Evolutionary conservation across 2,329 filamentous ascomycete species (phyloP).

Genomic region (Colletotrichum lupini): DNA sequence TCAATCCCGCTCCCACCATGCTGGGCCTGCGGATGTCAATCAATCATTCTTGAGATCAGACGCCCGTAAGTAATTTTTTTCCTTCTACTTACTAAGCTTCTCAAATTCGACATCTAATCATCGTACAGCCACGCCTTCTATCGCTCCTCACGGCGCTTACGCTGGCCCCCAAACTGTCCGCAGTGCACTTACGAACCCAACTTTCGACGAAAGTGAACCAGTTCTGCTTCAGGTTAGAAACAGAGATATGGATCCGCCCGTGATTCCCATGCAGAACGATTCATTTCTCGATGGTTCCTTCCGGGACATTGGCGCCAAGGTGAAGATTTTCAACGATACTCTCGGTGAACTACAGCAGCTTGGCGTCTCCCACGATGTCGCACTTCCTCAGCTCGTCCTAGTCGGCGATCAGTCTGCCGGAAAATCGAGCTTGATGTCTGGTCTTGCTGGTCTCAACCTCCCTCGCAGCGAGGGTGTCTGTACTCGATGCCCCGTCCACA

Average conservation of each 20-base stretch:
- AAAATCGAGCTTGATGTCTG: slow-evolving; percentile 78
- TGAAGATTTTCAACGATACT: slow-evolving; percentile 73
- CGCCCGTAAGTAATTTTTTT: slow-evolving; percentile 47
- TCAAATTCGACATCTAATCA: neutral
- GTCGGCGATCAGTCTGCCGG: slow-evolving; percentile 88
- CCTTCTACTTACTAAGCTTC: neutral
- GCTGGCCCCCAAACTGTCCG: slow-evolving; percentile 7
- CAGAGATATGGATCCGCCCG: slow-evolving; percentile 38
- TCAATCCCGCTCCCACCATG: neutral
- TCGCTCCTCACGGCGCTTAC: neutral
- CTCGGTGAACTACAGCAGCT: slow-evolving; percentile 77
- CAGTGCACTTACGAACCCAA: slow-evolving; percentile 25
- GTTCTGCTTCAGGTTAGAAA: slow-evolving; percentile 51
- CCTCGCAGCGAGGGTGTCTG: slow-evolving; percentile 79
- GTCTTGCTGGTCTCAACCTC: slow-evolving; percentile 75
- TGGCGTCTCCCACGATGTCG: slow-evolving; percentile 77
- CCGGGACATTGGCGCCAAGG: slow-evolving; percentile 67
- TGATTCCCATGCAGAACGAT: slow-evolving; percentile 44
- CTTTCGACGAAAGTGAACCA: slow-evolving; percentile 46
- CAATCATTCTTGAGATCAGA: slow-evolving; percentile 46
- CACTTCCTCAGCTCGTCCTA: slow-evolving; percentile 82
- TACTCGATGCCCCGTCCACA: slow-evolving; percentile 84
- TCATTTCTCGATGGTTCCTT: slow-evolving; percentile 55
- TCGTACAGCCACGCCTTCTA: slow-evolving; percentile 47
- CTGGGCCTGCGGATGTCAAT: slow-evolving; percentile 7